Percentiles rank a stretch among this genome's conserved stretches.
Evolutionary conservation across 1,284 basidiomycete species (phyloP).

Genomic region (Sphagnurus paluster): DNA sequence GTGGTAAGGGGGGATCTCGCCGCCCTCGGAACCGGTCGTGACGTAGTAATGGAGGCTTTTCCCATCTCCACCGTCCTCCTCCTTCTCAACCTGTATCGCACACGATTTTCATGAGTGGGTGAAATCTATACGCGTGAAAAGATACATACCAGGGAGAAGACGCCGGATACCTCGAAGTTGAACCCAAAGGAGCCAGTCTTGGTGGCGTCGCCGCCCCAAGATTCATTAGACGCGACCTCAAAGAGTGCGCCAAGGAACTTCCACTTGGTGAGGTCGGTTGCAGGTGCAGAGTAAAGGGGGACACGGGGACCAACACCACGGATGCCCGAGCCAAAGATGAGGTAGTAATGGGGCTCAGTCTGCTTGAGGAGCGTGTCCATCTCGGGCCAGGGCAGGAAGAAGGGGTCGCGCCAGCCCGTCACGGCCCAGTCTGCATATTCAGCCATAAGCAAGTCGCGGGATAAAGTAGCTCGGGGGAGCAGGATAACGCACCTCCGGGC

Average conservation of each 20-base stretch:
- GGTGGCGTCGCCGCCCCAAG: constrained; percentile 3
- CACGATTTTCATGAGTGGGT: background rate
- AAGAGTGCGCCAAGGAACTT: constrained; percentile 4
- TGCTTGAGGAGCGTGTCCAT: constrained; percentile 3
- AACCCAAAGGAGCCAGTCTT: constrained; percentile 4
- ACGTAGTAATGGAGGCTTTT: constrained; percentile 1
- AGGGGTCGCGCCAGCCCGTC: constrained; percentile 7
- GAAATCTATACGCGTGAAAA: no score
- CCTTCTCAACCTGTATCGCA: background rate
- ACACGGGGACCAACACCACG: constrained; percentile 4
- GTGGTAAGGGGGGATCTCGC: constrained; percentile 2
- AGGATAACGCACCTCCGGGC: background rate
- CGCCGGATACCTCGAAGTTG: constrained; percentile 6
- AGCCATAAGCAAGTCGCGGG: no score
- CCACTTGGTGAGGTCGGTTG: constrained; percentile 6
- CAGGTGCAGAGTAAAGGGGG: constrained; percentile 6
- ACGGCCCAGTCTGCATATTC: no score
- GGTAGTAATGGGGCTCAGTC: constrained; percentile 4
- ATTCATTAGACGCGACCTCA: constrained; percentile 2
- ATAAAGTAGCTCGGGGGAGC: background rate
- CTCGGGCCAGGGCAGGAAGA: constrained; percentile 3
- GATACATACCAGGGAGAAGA: constrained; percentile 8
- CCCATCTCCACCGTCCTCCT: constrained; percentile 1
- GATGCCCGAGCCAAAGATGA: constrained; percentile 5
- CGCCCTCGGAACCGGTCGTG: constrained; percentile 2